Percentiles rank a stretch among this genome's conserved stretches.
These are phyloP conservation scores for Colletotrichum gloeosporioides DNA, from an alignment of 2,329 filamentous ascomycete species.

Conservation along the genomic window DNA sequence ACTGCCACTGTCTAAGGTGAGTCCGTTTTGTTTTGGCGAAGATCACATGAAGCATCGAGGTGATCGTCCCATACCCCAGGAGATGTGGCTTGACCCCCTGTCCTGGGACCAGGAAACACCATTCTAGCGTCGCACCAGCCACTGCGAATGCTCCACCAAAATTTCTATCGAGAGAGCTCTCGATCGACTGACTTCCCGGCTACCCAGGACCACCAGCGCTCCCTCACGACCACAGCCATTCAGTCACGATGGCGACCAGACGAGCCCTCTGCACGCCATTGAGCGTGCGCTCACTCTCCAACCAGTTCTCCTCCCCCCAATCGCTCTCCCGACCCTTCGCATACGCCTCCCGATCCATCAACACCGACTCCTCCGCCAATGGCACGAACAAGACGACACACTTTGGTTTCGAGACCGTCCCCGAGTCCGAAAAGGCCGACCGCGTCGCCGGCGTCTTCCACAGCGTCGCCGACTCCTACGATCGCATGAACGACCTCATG, in stretches of 20 bases:
- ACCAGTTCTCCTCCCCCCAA: not conserved
- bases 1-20: conserved; percentile 1
- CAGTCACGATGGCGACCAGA: not conserved
- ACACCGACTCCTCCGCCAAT: conserved; percentile 35
- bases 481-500: conserved; percentile 99
- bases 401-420: conserved; percentile 88
- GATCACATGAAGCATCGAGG: not conserved
- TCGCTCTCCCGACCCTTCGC: conserved; percentile 28
- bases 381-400: conserved; percentile 70
- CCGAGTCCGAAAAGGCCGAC: conserved; percentile 75
- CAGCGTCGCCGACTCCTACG: conserved; percentile 92
- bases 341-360: conserved; percentile 30
- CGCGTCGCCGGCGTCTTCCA: conserved; percentile 89
- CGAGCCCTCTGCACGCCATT: conserved; percentile 14
- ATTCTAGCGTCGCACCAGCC: conserved; percentile 8
- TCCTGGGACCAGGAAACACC: not conserved
- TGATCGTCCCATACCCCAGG: not conserved
- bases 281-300: conserved; percentile 2
- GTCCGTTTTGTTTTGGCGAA: not conserved
- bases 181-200: conserved; percentile 7
- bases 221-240: not conserved
- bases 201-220: conserved; percentile 13
- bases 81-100: conserved; percentile 19
- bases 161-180: conserved; percentile 11
- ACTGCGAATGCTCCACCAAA: conserved; percentile 19